These are phyloP conservation scores for Nitzschia palea DNA, from an alignment of 108 stramenopile genomes.

Conservation along the genomic window DNA sequence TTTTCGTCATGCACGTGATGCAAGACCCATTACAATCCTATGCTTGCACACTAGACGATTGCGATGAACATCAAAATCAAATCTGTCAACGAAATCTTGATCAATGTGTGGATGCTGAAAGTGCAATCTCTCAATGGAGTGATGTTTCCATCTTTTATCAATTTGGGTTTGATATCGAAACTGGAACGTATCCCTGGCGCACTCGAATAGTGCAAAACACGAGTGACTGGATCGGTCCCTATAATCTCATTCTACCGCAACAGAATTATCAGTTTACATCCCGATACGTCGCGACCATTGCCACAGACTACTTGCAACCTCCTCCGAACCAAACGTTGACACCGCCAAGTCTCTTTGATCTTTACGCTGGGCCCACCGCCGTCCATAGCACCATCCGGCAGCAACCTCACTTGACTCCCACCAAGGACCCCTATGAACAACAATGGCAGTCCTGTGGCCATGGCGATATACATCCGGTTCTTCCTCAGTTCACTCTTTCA, in stretches of 20 bases:
- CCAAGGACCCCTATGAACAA: conserved; percentile 12
- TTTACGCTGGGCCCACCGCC: conserved; percentile 7
- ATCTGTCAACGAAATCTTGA: conserved; percentile 4
- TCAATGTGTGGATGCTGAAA: conserved; percentile 21
- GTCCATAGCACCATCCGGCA: conserved; percentile 2
- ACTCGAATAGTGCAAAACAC: conserved; percentile 17
- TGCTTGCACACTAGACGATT: conserved; percentile 5
- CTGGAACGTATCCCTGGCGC: conserved; percentile 21
- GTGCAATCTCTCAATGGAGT: conserved; percentile 26
- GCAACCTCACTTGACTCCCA: conserved; percentile 5
- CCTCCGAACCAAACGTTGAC: conserved; percentile 13
- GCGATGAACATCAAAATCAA: conserved; percentile 14
- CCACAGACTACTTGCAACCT: conserved; percentile 11
- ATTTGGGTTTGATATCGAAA: conserved; percentile 25
- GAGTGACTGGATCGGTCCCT: conserved; percentile 35
- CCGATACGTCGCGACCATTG: conserved; percentile 17
- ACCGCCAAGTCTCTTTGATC: neutral
- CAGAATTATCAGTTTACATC: neutral
- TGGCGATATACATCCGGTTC: conserved; percentile 21
- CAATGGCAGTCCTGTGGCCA: conserved; percentile 6
- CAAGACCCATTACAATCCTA: conserved; percentile 22
- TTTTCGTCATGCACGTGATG: conserved; percentile 34
- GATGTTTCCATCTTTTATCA: conserved; percentile 33
- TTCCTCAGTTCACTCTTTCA: neutral
- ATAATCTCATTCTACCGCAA: conserved; percentile 25